Evolutionary conservation across 192 early-diverging fungal genomes (phyloP).

Genomic region (Linderina pennispora): DNA sequence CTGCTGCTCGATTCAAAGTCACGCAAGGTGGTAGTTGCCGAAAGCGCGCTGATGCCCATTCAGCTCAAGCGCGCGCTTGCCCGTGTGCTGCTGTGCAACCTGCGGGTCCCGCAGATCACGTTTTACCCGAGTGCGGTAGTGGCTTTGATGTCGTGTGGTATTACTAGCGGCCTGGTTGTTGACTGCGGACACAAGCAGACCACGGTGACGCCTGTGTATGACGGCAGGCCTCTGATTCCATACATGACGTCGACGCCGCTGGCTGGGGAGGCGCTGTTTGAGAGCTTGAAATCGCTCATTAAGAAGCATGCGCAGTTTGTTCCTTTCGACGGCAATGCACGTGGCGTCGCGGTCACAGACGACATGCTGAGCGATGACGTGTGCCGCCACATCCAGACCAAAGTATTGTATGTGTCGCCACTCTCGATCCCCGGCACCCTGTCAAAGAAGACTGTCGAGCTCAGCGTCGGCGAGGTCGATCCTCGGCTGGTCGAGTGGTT

Average conservation of each 20-base stretch:
- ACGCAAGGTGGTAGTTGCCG: constrained; percentile 76
- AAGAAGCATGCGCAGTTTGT: constrained; percentile 6
- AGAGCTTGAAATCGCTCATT: constrained; percentile 5
- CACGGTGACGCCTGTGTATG: constrained; percentile 68
- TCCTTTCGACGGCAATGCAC: no score
- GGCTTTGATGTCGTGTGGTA: constrained; percentile 70
- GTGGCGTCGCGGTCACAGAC: background rate
- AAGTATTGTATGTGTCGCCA: constrained; percentile 6
- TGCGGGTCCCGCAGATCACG: constrained; percentile 75
- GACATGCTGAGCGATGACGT: constrained; percentile 4
- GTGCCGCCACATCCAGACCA: constrained; percentile 2
- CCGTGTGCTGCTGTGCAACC: constrained; percentile 64
- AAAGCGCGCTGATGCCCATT: constrained; percentile 65
- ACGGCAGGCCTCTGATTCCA: constrained; percentile 12
- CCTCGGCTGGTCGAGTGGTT: constrained; percentile 13
- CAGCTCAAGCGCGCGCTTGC: constrained; percentile 62
- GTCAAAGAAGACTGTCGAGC: background rate
- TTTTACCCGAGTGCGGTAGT: constrained; percentile 67
- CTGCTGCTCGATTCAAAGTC: constrained; percentile 77
- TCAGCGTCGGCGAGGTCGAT: background rate
- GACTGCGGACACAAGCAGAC: constrained; percentile 79
- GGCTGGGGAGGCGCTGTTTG: constrained; percentile 8
- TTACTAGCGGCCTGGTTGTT: constrained; percentile 73
- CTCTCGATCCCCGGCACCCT: background rate
- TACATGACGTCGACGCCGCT: constrained; percentile 7